Base-by-base conservation (phyloP, 2,329 filamentous ascomycete species). In the Cytospora piceae region DNA sequence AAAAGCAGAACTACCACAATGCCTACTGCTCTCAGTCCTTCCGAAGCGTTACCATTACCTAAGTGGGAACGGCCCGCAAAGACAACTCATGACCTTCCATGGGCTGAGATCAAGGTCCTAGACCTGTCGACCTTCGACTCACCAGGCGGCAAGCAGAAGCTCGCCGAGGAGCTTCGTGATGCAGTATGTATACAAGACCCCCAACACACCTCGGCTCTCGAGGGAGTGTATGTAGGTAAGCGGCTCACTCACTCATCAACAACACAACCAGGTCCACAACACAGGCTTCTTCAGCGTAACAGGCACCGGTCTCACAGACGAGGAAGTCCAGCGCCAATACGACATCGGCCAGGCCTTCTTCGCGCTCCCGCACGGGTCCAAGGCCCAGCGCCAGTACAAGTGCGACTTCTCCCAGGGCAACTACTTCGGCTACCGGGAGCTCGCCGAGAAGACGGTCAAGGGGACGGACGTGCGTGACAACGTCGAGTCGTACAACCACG, bases 331-430 rank as follows among this genome's bases (percentile, higher is more conserved):
- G 68, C 76, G 77, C 9, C 83, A 86, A 66, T 86, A 85, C 68
- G 82, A 83, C 51, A 78, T 86, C 3, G 84, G 80, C 0, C 80
- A 83, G 59, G 79, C 81, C 32, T 82, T 85, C 72, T 85, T 86
- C 70, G 70, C 77, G 3, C 75, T 85, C 1, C 79, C 83, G 0
- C 74, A 78, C 1, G 80, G 80, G 17, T 81, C 85, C 1, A 74
- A 74, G 56, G 67, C 69, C 68, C 83, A 84, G 66, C 77, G 82
- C 52, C 81, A 82, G 65, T 83, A 81, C 67, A 78, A 78, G 32
- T 75, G 75, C 60, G 77, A 81, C 63, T 77, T 80, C 20, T 75
- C 74, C 7, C 73, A 74, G 4, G 82, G 81, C 14, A 80, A 82
- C 61, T 84, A 83, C 69, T 83, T 83, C 66, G 82, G 81, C 8